Evolutionary conservation across 331 rosid genomes (phyloP), one percentile per base, ranked within the genome.

Genomic region (Rhamnella rubrinervis): DNA sequence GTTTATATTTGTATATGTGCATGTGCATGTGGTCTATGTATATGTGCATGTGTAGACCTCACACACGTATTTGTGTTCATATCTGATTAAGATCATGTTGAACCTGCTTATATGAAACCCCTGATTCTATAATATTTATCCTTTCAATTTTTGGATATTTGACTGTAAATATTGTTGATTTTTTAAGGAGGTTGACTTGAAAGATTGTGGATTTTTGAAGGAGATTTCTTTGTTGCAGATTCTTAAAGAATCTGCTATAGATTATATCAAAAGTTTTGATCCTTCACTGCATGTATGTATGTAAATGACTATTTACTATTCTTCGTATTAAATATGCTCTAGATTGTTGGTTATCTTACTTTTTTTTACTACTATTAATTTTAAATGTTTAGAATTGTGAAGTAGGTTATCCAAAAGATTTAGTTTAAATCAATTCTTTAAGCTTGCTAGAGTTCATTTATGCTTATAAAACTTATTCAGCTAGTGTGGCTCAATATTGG

Each of bases 401-500:
- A 89, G 99, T 95, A 81, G 73, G 77, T 55, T 63, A 23, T 47
- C 72, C 50, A 63, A 20, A 59, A 28, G 63, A 26, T 66, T 31
- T 25, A 6, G 68, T 14, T 72, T 73, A 15, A 18, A 41, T 16
- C 69, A 18, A 64, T 56, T 44, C 76, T 17, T 71, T 52, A 63
- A 58, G 80, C 25, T 55, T 80, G 41, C 66, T 71, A 63, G 70
- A 70, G 55, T 63, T 66, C 65, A 73, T 73, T 81, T 77, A 82
- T 79, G 19, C 66, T 67, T 80, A 67, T 51, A 64, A 80, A 77
- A 67, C 66, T 69, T 46, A 67, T 83, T 73, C 96, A 95, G 97
- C 89, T 87, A 20, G 96, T 92, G 71, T 95, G 99, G 99, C 89
- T 95, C 83, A 95, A 89, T 80, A 87, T 89, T 47, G 87, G 85